Conservation (phyloP, 352 stramenopile genomes). For the Nothophytophthora sp. region DNA sequence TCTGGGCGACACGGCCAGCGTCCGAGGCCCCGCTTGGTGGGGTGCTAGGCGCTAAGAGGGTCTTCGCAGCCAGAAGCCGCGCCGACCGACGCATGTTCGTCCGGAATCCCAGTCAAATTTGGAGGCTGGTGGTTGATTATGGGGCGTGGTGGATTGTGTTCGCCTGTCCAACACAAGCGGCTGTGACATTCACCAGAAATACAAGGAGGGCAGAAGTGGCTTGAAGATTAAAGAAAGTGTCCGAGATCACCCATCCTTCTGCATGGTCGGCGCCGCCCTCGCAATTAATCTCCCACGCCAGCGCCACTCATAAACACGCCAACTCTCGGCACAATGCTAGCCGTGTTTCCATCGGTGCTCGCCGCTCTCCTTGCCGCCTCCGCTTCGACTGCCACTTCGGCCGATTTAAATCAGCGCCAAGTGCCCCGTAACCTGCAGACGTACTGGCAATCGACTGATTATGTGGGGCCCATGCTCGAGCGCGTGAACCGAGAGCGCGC, state of each 20-base stretch:
- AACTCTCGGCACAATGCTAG: neutral
- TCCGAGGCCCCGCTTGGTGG: constrained; percentile 7
- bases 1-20: too few relatives aligned
- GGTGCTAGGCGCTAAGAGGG: neutral
- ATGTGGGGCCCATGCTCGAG: constrained; percentile 34
- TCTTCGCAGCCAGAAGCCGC: constrained; percentile 13
- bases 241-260: too few relatives aligned
- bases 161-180: too few relatives aligned
- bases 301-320: too few relatives aligned
- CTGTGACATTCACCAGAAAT: too few relatives aligned
- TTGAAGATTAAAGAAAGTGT: too few relatives aligned
- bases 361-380: constrained; percentile 9
- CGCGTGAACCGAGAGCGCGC: constrained; percentile 48
- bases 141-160: too few relatives aligned
- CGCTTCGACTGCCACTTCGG: neutral
- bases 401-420: neutral
- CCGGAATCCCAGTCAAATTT: too few relatives aligned
- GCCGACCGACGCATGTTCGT: constrained; percentile 26
- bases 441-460: constrained; percentile 21
- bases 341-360: neutral
- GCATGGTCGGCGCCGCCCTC: too few relatives aligned
- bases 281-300: too few relatives aligned
- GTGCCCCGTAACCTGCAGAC: constrained; percentile 21
- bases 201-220: too few relatives aligned
- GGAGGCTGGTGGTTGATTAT: too few relatives aligned